Evolutionary conservation across 306 rosid species (phyloP), one percentile per base, ranked within the genome.

Genomic region (Sicyos baderoa): DNA sequence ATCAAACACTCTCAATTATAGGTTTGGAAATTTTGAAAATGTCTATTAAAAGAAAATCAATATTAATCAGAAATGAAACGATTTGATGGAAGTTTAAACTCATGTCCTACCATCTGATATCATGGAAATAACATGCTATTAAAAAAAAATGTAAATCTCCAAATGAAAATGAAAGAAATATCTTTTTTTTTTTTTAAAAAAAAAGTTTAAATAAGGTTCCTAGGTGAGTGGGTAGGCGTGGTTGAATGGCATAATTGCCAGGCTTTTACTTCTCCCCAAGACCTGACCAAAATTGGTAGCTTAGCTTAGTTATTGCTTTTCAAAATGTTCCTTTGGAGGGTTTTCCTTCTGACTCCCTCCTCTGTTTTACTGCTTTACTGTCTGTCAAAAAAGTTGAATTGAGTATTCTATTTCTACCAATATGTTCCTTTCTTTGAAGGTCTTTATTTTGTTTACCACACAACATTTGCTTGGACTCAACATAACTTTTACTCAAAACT

Each of bases 341-440:
- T 63, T 67, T 48, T 25, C 56, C 54, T 16, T 47, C 71, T 14
- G 55, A 66, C 54, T 66, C 21, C 19, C 71, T 22, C 55, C 50
- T 21, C 32, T n/a, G 52, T 45, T 65, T 62, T 45, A 65, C 54
- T 66, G 40, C 37, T 65, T 65, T 65, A 65, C 71, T 47, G 71
- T 66, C 71, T 47, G 42, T 67, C 23, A 40, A 45, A 40, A 65
- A 44, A 45, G 54, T 21, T 5, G 3, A 44, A 7, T 42, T 2
- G 7, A 13, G 32, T 21, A 42, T 42, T 64, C 70, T 64, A 42
- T 53, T 42, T 64, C 70, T 64, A 42, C 70, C 53, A 18, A 40
- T 2, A 40, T 12, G 17, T 42, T 63, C 52, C 42, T 14, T 17
- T 13, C 6, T 60, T 62, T 40, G 29, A n/a, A 37, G 9, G 6